phyloP scores from a whole-genome alignment of 2,329 filamentous ascomycete genomes.

The Xylaria polymorpha region DNA sequence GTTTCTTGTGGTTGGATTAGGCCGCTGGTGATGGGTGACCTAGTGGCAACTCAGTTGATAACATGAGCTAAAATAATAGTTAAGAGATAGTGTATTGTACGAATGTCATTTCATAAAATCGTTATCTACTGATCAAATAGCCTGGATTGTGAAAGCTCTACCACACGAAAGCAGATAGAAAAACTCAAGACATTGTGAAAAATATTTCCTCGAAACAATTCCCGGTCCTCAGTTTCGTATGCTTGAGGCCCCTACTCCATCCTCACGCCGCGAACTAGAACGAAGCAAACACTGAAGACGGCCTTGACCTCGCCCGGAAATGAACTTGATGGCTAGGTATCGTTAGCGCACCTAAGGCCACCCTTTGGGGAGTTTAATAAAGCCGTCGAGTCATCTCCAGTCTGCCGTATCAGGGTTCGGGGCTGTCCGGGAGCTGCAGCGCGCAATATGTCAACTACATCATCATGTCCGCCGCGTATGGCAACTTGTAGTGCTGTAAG shows the following conservation, averaged over 20 bases:
- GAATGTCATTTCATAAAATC: conserved; percentile 1
- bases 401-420: neutral
- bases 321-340: neutral
- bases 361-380: neutral
- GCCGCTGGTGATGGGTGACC: neutral
- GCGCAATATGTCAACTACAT: neutral
- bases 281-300: neutral
- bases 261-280: neutral
- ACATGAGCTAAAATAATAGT: neutral
- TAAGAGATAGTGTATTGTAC: neutral
- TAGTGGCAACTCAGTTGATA: neutral
- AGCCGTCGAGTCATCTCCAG: neutral
- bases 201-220: neutral
- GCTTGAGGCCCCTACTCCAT: neutral
- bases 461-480: neutral
- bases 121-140: neutral
- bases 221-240: neutral
- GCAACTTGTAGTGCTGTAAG: neutral
- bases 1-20: neutral
- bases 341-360: neutral
- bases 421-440: neutral
- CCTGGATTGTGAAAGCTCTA: neutral
- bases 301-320: neutral
- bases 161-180: neutral
- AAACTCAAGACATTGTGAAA: neutral